Evolutionary conservation across 176 grass and related monocot species (phyloP).

Genomic region (Triticum dicoccoides): DNA sequence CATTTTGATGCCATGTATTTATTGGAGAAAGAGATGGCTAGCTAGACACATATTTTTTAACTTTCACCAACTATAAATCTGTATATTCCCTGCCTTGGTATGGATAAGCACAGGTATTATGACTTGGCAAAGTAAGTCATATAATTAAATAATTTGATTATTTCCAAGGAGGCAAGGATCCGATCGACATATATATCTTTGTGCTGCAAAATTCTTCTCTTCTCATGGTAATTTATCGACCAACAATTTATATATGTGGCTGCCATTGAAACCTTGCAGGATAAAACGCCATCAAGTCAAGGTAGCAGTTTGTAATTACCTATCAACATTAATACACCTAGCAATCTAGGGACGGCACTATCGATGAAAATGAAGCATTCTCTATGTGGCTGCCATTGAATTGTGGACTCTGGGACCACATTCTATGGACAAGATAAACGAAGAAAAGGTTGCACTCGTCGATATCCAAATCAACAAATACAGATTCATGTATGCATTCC

Average conservation of each 20-base stretch:
- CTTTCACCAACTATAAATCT: too few relatives aligned
- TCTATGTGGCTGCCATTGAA: slow-evolving; percentile 20
- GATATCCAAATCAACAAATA: slow-evolving; percentile 3
- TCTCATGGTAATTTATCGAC: too few relatives aligned
- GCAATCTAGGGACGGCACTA: too few relatives aligned
- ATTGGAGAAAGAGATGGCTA: not conserved
- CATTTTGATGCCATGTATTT: not conserved
- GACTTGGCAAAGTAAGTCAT: too few relatives aligned
- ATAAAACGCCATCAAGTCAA: slow-evolving; percentile 41
- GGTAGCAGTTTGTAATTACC: slow-evolving; percentile 43
- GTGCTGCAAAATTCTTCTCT: too few relatives aligned
- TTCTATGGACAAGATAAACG: not conserved
- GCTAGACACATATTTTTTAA: too few relatives aligned
- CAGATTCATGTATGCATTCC: slow-evolving; percentile 17
- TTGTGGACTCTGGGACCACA: slow-evolving; percentile 30
- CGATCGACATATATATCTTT: too few relatives aligned
- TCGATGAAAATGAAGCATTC: not conserved
- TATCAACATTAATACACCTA: slow-evolving; percentile 3
- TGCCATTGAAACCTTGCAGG: slow-evolving; percentile 28
- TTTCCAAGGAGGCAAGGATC: too few relatives aligned
- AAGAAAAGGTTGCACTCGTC: not conserved
- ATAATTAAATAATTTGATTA: too few relatives aligned
- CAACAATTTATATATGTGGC: slow-evolving; percentile 32
- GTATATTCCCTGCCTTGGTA: too few relatives aligned
- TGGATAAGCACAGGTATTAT: too few relatives aligned